Evolutionary conservation across 495 filamentous ascomycete genomes (phyloP), one percentile per base, ranked within the genome.

Genomic region (Podospora conica): DNA sequence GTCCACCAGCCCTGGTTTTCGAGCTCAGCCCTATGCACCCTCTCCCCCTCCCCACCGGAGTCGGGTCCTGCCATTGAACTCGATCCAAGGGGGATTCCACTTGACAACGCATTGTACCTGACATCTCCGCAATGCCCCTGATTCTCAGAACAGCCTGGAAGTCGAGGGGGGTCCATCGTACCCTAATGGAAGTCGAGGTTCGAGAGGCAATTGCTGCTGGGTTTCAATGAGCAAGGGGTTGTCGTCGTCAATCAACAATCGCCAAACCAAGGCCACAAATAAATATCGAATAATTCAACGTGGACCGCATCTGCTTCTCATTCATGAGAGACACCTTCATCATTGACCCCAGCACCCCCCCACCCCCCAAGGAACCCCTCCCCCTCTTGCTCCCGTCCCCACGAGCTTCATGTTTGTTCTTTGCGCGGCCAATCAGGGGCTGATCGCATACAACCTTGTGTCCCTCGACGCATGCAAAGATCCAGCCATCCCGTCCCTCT

Each of bases 391-490:
- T n/a, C n/a, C n/a, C n/a, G n/a, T n/a, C n/a, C n/a, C n/a, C 53
- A 54, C 9, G 53, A n/a, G 53, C 53, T 12, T 21, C 53, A 18
- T 18, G 18, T 5, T 27, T 57, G 22, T 12, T 12, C 22, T 27
- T 11, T 57, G 67, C 27, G 60, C 60, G 61, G 64, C 70, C 67
- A 71, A 71, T 71, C 70, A 69, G 65, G 33, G 54, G 11, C 31
- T 58, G 67, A 71, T 65, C 70, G 70, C 70, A 71, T 71, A 53
- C 57, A 33, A 20, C 24, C n/a, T 22, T 33, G 53, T 29, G 21
- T 22, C 18, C 15, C 40, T 2, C 40, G 40, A n/a, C 40, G 6
- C 40, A 48, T 48, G 40, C 40, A 48, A 29, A 8, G 23, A 11
- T 3, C 31, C 53, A 22, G 27, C 64, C 28, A 9, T 48, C 40